These are phyloP conservation scores for Piper longum DNA, from an alignment of 164 flowering plant genomes.

Conservation along the genomic window DNA sequence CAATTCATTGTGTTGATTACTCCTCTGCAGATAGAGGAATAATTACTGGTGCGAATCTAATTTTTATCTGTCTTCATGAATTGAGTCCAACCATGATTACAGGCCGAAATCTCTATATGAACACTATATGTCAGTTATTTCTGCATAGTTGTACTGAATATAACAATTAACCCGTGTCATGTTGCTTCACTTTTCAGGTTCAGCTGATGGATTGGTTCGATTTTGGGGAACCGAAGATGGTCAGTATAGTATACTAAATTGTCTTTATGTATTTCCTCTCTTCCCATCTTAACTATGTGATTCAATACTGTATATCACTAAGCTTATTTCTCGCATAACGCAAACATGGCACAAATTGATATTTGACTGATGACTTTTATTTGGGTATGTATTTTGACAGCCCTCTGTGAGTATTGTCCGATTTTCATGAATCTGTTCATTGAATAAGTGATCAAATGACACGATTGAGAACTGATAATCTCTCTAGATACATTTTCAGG, in stretches of 20 bases:
- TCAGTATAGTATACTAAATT: slow-evolving; percentile 13
- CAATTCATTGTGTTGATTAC: slow-evolving; percentile 76
- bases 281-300: not conserved
- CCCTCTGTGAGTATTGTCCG: not conserved
- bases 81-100: too few relatives aligned
- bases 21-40: slow-evolving; percentile 66
- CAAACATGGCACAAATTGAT: not conserved
- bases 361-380: not conserved
- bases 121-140: not conserved
- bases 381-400: too few relatives aligned
- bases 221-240: slow-evolving; percentile 97
- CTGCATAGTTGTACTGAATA: not conserved
- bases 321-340: not conserved
- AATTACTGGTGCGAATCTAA: slow-evolving; percentile 64
- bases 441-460: not conserved
- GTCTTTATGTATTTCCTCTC: not conserved
- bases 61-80: too few relatives aligned
- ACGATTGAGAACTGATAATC: too few relatives aligned
- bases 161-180: not conserved
- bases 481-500: not conserved
- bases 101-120: too few relatives aligned
- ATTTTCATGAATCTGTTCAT: too few relatives aligned
- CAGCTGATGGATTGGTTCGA: slow-evolving; percentile 82
- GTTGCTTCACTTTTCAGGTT: slow-evolving; percentile 37
- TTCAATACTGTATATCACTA: too few relatives aligned